Percentiles rank a stretch among this genome's conserved stretches.
These are phyloP conservation scores for Pinus tabuliformis DNA, from an alignment of 75 land plant genomes.

Conservation along the genomic window DNA sequence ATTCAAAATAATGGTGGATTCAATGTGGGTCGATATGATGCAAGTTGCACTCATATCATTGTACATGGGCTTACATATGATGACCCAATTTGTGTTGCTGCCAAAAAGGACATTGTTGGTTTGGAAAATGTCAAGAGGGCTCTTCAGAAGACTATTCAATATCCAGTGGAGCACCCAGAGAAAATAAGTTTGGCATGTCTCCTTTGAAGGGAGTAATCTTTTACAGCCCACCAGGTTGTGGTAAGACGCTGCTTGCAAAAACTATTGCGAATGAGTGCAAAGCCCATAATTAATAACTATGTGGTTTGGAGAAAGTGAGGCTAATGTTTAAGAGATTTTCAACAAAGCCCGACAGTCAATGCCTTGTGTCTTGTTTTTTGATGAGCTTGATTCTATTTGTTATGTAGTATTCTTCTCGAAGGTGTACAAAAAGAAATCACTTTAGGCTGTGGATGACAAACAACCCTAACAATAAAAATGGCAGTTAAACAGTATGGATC, in stretches of 20 bases:
- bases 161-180: constrained; percentile 48
- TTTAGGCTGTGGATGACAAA: not conserved
- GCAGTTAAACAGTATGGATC: no score
- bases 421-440: not conserved
- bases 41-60: no score
- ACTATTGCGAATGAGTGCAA: constrained; percentile 65
- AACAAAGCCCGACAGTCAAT: constrained; percentile 54
- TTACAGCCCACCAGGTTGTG: constrained; percentile 69
- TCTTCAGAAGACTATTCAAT: constrained; percentile 33
- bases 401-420: no score
- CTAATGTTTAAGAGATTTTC: constrained; percentile 61
- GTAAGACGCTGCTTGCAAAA: constrained; percentile 60
- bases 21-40: no score
- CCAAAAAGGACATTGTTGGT: no score
- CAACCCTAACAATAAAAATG: no score
- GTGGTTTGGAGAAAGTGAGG: constrained; percentile 80
- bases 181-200: constrained; percentile 54
- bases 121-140: no score
- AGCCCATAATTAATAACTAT: constrained; percentile 62
- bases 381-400: constrained; percentile 26
- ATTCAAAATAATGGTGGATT: no score
- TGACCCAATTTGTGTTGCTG: no score
- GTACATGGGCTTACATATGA: no score
- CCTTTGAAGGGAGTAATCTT: constrained; percentile 41
- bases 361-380: constrained; percentile 28